Evolutionary conservation across 352 stramenopile genomes (phyloP).

Genomic region (Blastocystis sp.): DNA sequence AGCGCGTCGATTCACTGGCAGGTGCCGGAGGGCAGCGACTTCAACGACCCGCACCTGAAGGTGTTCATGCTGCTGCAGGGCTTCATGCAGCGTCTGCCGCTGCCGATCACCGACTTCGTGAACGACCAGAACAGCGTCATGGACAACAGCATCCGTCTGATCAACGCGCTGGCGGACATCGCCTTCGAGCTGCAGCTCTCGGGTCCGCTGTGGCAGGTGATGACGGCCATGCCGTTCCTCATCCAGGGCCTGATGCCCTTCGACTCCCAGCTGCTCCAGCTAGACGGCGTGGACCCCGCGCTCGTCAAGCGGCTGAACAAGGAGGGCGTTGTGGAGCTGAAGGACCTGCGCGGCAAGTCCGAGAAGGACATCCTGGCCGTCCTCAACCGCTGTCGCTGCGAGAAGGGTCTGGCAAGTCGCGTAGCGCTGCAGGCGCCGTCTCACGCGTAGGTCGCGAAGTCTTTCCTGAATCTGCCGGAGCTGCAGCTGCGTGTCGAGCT

Average conservation of each 20-base stretch:
- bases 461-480: slow-evolving; percentile 22
- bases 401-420: neutral
- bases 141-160: slow-evolving; percentile 83
- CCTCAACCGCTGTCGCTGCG: neutral
- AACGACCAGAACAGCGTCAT: slow-evolving; percentile 89
- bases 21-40: slow-evolving; percentile 58
- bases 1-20: slow-evolving; percentile 15
- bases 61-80: slow-evolving; percentile 78
- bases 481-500: neutral
- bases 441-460: slow-evolving; percentile 41
- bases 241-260: slow-evolving; percentile 60
- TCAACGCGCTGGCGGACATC: slow-evolving; percentile 81
- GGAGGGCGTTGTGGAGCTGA: neutral
- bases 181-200: slow-evolving; percentile 64
- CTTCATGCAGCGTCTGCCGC: slow-evolving; percentile 75
- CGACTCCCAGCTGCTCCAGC: slow-evolving; percentile 60
- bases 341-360: neutral
- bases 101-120: slow-evolving; percentile 92
- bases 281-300: slow-evolving; percentile 57
- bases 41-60: slow-evolving; percentile 58
- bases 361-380: slow-evolving; percentile 3
- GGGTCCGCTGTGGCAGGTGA: slow-evolving; percentile 55
- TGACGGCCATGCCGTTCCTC: slow-evolving; percentile 61
- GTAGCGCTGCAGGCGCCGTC: neutral
- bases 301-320: slow-evolving; percentile 25